Conservation (phyloP, 495 filamentous ascomycete species). For the Tuber brumale region DNA sequence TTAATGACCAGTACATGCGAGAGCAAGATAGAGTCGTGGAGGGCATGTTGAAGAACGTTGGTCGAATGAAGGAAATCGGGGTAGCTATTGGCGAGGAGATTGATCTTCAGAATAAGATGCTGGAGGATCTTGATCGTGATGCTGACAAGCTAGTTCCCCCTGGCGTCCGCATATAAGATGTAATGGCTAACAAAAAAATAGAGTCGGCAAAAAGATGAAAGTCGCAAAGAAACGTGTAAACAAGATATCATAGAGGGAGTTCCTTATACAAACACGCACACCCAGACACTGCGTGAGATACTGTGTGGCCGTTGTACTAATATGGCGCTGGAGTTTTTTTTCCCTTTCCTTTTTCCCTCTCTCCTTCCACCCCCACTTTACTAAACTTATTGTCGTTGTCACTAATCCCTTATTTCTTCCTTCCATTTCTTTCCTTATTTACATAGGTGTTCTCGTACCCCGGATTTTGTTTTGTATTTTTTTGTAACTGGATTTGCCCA, state of each 20-base stretch:
- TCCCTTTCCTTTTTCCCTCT: not conserved
- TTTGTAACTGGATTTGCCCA: not conserved
- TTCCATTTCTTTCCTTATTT: not conserved
- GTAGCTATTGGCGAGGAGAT: conserved; percentile 78
- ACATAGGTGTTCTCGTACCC: not conserved
- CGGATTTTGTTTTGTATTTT: not conserved
- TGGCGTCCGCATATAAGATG: not conserved
- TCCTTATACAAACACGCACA: not conserved
- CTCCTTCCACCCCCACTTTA: not conserved
- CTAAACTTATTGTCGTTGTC: not conserved
- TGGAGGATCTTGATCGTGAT: conserved; percentile 70
- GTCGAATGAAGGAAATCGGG: conserved; percentile 78
- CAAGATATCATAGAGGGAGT: conserved; percentile 55
- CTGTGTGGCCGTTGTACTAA: not conserved
- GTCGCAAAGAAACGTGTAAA: conserved; percentile 75
- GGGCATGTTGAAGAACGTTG: conserved; percentile 66
- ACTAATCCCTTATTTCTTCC: not conserved
- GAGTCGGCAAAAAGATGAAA: conserved; percentile 67
- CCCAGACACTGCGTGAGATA: not conserved
- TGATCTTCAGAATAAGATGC: conserved; percentile 72
- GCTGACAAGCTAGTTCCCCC: conserved; percentile 49
- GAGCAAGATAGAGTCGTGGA: conserved; percentile 80
- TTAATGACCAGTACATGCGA: conserved; percentile 75
- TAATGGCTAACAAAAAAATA: conserved; percentile 39
- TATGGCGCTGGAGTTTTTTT: conserved; percentile 5